Base-by-base conservation (phyloP, 345 rosid species). In the Zanthoxylum bungeanum region DNA sequence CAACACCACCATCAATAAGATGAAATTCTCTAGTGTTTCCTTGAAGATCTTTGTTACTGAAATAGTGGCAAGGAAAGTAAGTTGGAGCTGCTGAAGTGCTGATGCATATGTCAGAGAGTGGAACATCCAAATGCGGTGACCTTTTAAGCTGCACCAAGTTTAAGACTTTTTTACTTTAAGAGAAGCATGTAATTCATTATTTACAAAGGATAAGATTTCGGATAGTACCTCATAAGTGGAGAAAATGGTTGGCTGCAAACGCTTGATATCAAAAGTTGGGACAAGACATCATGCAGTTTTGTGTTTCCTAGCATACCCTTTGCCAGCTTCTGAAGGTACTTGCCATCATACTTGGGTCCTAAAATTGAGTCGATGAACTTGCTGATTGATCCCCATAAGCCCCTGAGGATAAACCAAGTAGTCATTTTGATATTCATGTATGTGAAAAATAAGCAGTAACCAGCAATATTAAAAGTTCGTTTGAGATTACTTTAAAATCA, bases 11-110 rank as follows among this genome's bases (percentile, higher is more conserved):
- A 42, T 84, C 87, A 1, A 82, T 75, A 10, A 88, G 80, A 60
- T 84, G 72, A 76, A 88, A 84, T 16, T 60, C 69, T n/a, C 81
- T 71, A 9, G n/a, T 61, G 11, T 21, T 51, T 51, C 55, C 56
- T 51, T 21, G 25, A 51, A 51, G 22, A 22, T 74, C 75, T 46
- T 60, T 16, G 25, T 83, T 82, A 60, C 70, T 72, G n/a, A 88
- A 88, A 33, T 39, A 37, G 66, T 85, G 79, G 3, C 85, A 83
- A 0, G 87, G 93, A 22, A 88, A 81, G 68, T 72, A 81, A 50
- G 85, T 84, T 10, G 93, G 93, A 19, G 90, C 86, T 1, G 90
- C 90, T 19, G 89, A 86, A 44, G 90, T 86, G 9, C 53, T 2
- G 1, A 85, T 81, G 75, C 89, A 87, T 49, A 80, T 77, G 31